Percentiles rank a stretch among this genome's conserved stretches.
phyloP scores from a whole-genome alignment of 2,329 filamentous ascomycete species.

The Colletotrichum lini region DNA sequence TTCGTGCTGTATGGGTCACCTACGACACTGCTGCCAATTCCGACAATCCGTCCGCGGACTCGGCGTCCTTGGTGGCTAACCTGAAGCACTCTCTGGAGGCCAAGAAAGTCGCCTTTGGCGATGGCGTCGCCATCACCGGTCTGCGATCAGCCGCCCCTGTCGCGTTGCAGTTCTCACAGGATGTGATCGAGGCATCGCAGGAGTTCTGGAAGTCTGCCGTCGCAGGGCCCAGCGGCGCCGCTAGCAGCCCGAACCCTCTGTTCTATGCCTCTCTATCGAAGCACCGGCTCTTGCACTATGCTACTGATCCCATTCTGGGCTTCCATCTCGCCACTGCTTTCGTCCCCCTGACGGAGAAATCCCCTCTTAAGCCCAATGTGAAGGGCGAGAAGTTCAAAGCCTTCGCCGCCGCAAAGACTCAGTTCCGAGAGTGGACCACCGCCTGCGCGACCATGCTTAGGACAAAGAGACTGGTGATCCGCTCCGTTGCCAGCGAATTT shows the following conservation, averaged over 20 bases:
- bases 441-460: conserved; percentile 53
- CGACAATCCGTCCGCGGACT: conserved; percentile 9
- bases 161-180: conserved; percentile 46
- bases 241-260: conserved; percentile 60
- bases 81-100: conserved; percentile 23
- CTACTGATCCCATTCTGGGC: conserved; percentile 65
- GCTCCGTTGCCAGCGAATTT: conserved; percentile 64
- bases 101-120: conserved; percentile 31
- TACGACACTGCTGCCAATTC: conserved; percentile 15
- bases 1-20: conserved; percentile 36
- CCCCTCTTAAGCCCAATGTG: conserved; percentile 53
- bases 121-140: conserved; percentile 48
- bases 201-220: conserved; percentile 56
- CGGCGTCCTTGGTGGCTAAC: conserved; percentile 14
- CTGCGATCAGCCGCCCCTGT: conserved; percentile 58
- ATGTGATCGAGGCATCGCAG: conserved; percentile 45
- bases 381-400: conserved; percentile 45
- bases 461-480: conserved; percentile 53
- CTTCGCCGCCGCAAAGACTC: conserved; percentile 54
- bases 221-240: conserved; percentile 40
- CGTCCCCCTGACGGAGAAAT: conserved; percentile 54
- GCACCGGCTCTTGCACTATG: conserved; percentile 60
- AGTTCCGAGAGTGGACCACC: conserved; percentile 63
- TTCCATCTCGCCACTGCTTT: conserved; percentile 70
- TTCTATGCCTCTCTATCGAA: conserved; percentile 48